These are phyloP conservation scores for Ophiobolus disseminans DNA, from an alignment of 2,329 filamentous ascomycete genomes.

Conservation along the genomic window DNA sequence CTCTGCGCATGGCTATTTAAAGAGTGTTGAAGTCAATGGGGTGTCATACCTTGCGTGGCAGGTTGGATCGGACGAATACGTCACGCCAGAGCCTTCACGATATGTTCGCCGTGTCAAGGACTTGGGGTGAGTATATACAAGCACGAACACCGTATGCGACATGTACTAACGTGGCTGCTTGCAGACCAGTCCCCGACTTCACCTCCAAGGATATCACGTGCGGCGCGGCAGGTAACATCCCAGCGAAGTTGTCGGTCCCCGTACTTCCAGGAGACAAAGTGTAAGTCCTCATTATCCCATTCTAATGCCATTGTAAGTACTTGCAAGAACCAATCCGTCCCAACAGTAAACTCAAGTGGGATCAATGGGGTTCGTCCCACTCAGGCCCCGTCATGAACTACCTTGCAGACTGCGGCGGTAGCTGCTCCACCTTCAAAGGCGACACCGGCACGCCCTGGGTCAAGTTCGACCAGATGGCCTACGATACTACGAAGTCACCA, in stretches of 20 bases:
- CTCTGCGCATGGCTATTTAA: conserved; percentile 20
- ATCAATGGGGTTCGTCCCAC: conserved; percentile 42
- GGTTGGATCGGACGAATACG: conserved; percentile 20
- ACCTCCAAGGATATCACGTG: conserved; percentile 25
- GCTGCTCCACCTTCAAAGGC: conserved; percentile 44
- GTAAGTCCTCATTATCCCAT: conserved; percentile 12
- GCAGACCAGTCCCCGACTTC: conserved; percentile 26
- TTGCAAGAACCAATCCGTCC: background rate
- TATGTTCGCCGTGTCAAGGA: conserved; percentile 24
- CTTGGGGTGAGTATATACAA: too few relatives aligned
- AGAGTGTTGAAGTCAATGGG: conserved; percentile 22
- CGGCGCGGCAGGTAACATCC: conserved; percentile 33
- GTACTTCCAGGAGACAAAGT: conserved; percentile 30
- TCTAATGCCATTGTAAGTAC: background rate
- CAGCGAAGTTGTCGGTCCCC: conserved; percentile 25
- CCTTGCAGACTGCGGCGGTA: conserved; percentile 44
- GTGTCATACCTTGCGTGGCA: conserved; percentile 24
- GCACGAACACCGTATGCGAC: too few relatives aligned
- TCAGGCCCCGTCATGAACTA: conserved; percentile 48
- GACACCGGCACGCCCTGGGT: conserved; percentile 47
- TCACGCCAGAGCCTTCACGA: conserved; percentile 21
- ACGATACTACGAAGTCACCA: conserved; percentile 35
- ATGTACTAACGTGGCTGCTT: too few relatives aligned
- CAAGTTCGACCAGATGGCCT: conserved; percentile 49
- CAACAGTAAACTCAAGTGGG: conserved; percentile 41